A percentile compares a stretch with the other conserved stretches of the same genome.
phyloP scores from a whole-genome alignment of 164 flowering plant species.

The Kingdonia uniflora region DNA sequence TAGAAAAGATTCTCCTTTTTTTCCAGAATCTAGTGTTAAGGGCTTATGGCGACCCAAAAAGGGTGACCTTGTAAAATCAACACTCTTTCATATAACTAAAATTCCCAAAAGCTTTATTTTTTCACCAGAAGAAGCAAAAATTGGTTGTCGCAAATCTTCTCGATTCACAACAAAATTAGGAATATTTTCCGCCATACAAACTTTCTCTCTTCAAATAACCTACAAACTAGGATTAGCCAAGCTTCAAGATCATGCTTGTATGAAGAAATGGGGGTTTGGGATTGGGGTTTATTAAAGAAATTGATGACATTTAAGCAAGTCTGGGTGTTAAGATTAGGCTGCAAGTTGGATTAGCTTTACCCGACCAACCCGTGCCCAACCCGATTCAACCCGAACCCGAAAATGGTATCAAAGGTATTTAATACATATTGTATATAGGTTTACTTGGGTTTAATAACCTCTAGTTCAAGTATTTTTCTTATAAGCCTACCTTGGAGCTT shows the following conservation, averaged over 20 bases:
- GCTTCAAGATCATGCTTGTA: constrained; percentile 25
- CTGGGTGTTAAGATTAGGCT: constrained; percentile 34
- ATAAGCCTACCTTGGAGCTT: too few species aligned
- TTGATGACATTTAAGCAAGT: constrained; percentile 35
- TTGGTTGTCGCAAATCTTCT: constrained; percentile 20
- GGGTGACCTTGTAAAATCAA: too few species aligned
- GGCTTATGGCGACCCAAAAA: too few species aligned
- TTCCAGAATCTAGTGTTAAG: too few species aligned
- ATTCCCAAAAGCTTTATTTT: constrained; percentile 23
- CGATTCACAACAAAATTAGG: constrained; percentile 19
- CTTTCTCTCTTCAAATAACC: constrained; percentile 30
- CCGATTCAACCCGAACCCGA: too few species aligned
- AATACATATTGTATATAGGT: too few species aligned
- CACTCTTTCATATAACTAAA: constrained; percentile 45
- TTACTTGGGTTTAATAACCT: too few species aligned
- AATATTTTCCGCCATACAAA: constrained; percentile 34
- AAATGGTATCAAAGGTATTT: too few species aligned
- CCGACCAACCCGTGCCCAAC: too few species aligned
- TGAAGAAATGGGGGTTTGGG: constrained; percentile 12
- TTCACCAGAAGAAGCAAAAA: constrained; percentile 23
- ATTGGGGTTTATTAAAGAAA: constrained; percentile 13
- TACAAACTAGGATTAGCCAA: constrained; percentile 27
- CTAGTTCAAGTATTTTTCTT: too few species aligned
- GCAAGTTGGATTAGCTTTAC: too few species aligned
- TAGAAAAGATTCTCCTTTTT: too few species aligned